A percentile compares a stretch with the other conserved stretches of the same genome.
Conservation (phyloP, 2,329 filamentous ascomycete genomes). For the Cladosporium velox region DNA sequence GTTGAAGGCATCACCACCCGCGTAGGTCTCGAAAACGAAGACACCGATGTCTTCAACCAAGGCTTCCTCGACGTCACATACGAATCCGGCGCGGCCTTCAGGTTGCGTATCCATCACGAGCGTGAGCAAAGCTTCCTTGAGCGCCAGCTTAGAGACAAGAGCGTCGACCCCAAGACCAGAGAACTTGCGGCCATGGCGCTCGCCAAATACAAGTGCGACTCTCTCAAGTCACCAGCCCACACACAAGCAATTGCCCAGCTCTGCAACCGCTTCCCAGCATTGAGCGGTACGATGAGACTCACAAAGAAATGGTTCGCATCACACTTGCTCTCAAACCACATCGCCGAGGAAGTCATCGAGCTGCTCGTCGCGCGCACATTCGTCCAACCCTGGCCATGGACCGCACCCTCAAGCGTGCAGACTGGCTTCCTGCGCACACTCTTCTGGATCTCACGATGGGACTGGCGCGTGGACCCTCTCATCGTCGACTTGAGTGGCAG, state of each 20-base stretch:
- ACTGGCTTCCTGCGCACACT: conserved; percentile 82
- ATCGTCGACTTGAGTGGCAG: conserved; percentile 66
- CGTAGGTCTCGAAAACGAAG: conserved; percentile 78
- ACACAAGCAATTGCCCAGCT: conserved; percentile 79
- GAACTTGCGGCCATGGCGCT: conserved; percentile 71
- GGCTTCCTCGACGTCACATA: conserved; percentile 82
- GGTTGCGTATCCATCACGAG: conserved; percentile 85
- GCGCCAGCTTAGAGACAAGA: conserved; percentile 74
- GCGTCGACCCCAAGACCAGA: conserved; percentile 63
- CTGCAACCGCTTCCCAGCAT: conserved; percentile 74
- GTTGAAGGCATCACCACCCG: conserved; percentile 65
- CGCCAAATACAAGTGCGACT: conserved; percentile 69
- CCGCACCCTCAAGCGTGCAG: conserved; percentile 71
- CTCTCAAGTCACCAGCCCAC: conserved; percentile 72
- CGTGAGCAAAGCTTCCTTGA: conserved; percentile 80
- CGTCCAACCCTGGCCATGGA: conserved; percentile 78
- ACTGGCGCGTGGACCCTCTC: conserved; percentile 83
- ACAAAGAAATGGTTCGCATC: conserved; percentile 86
- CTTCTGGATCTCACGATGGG: conserved; percentile 79
- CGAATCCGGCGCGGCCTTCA: conserved; percentile 71
- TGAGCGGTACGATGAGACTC: conserved; percentile 81
- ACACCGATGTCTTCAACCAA: conserved; percentile 69
- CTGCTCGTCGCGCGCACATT: conserved; percentile 78
- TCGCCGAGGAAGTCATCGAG: conserved; percentile 81
- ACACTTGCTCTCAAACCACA: conserved; percentile 76